Conservation (phyloP, 106 monocot genomes). For the Dendrobium huoshanense region DNA sequence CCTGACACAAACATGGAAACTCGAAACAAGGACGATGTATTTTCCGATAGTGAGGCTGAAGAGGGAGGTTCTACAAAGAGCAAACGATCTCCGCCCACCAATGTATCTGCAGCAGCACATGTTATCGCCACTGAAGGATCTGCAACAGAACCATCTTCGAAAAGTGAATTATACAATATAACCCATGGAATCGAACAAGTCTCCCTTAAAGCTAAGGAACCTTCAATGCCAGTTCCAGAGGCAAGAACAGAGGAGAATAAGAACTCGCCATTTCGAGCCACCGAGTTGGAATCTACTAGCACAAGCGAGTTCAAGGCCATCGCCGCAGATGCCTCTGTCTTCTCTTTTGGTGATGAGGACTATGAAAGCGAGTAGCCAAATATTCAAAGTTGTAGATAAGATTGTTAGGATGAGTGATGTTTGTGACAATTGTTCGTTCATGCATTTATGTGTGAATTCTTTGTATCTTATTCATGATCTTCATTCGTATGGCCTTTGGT, state of each 20-base stretch:
- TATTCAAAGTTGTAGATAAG: conserved; percentile 6
- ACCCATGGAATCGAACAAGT: conserved; percentile 30
- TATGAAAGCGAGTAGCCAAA: conserved; percentile 76
- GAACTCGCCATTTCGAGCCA: conserved; percentile 4
- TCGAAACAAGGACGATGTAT: conserved; percentile 75
- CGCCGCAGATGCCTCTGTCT: conserved; percentile 93
- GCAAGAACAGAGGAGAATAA: conserved; percentile 24
- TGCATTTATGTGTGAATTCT: not conserved
- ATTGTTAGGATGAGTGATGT: not conserved
- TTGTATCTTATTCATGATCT: not conserved
- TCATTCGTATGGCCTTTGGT: not conserved
- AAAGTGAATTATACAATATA: conserved; percentile 20
- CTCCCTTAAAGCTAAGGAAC: conserved; percentile 26
- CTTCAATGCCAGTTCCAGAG: conserved; percentile 10
- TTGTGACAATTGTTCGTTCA: not conserved
- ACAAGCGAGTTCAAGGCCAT: conserved; percentile 91
- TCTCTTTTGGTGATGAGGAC: conserved; percentile 87
- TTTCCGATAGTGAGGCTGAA: conserved; percentile 86
- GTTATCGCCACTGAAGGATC: not conserved
- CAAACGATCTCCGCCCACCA: conserved; percentile 12
- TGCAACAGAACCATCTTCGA: conserved; percentile 10
- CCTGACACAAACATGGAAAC: conserved; percentile 21
- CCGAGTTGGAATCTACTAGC: conserved; percentile 32
- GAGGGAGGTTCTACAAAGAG: conserved; percentile 34
- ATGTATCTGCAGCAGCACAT: not conserved